Evolutionary conservation across 1,284 basidiomycete species (phyloP).

Genomic region (Wolfiporia cocos): DNA sequence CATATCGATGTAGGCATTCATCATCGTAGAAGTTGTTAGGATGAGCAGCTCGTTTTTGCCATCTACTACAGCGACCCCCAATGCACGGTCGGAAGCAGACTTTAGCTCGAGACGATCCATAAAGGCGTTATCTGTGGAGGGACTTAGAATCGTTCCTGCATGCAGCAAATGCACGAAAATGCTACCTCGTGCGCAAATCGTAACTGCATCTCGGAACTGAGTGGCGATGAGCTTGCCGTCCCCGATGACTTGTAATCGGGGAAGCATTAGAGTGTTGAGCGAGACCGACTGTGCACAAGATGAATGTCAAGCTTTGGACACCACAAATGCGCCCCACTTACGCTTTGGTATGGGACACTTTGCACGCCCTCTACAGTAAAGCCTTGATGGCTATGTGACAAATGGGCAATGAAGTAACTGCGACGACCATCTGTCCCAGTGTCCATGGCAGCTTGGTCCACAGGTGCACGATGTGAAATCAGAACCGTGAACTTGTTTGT

Average conservation of each 20-base stretch:
- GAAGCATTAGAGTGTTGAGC: constrained; percentile 63
- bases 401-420: constrained; percentile 55
- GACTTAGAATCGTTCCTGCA: constrained; percentile 1
- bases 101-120: constrained; percentile 69
- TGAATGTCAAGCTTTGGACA: too few species aligned
- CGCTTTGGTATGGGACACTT: constrained; percentile 70
- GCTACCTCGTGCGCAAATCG: constrained; percentile 63
- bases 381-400: constrained; percentile 41
- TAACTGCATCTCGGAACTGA: constrained; percentile 75
- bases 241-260: constrained; percentile 54
- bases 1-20: constrained; percentile 56
- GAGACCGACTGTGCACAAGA: constrained; percentile 44
- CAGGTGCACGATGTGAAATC: constrained; percentile 58
- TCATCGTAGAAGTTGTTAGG: constrained; percentile 60
- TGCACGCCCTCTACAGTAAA: constrained; percentile 49
- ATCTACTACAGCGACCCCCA: constrained; percentile 58
- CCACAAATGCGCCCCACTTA: constrained; percentile 28
- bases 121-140: constrained; percentile 54
- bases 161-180: constrained; percentile 17
- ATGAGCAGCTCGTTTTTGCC: constrained; percentile 50
- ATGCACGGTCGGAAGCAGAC: constrained; percentile 55
- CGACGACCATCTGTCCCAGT: constrained; percentile 42
- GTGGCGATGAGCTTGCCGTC: constrained; percentile 53
- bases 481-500: constrained; percentile 51
- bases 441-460: constrained; percentile 37